Conservation (phyloP, 2,329 filamentous ascomycete species). For the Davidsoniella neocaledoniae region DNA sequence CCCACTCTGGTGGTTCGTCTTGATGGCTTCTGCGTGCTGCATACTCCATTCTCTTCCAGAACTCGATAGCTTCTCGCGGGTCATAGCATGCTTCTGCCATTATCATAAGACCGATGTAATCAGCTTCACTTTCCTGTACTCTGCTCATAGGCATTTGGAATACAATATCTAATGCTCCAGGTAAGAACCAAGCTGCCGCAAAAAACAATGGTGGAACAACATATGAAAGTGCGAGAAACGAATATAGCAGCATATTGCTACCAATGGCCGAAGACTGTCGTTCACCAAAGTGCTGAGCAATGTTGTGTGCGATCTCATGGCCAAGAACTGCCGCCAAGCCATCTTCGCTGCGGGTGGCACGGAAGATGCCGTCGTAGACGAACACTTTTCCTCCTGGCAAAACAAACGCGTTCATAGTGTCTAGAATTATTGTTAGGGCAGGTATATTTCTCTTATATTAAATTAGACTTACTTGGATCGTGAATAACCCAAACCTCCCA, state of each 20-base stretch:
- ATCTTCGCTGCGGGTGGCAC: slow-evolving; percentile 48
- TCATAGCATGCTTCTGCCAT: slow-evolving; percentile 69
- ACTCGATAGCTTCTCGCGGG: slow-evolving; percentile 45
- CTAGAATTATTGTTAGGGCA: slow-evolving; percentile 16
- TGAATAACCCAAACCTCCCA: slow-evolving; percentile 67
- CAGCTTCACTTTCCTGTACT: slow-evolving; percentile 59
- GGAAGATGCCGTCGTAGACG: slow-evolving; percentile 56
- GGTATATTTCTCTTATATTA: not conserved
- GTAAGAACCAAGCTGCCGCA: slow-evolving; percentile 26
- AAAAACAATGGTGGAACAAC: slow-evolving; percentile 26
- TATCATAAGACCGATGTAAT: slow-evolving; percentile 68
- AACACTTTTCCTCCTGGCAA: slow-evolving; percentile 67
- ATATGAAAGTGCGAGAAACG: slow-evolving; percentile 31
- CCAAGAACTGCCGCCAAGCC: slow-evolving; percentile 59
- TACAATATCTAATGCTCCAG: slow-evolving; percentile 41
- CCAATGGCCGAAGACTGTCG: slow-evolving; percentile 36
- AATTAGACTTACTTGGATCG: slow-evolving; percentile 29
- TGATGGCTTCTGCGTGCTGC: slow-evolving; percentile 23
- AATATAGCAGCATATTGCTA: slow-evolving; percentile 33
- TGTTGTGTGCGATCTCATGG: slow-evolving; percentile 65
- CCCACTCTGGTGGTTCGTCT: slow-evolving; percentile 45
- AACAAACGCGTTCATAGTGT: slow-evolving; percentile 56
- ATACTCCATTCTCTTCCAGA: slow-evolving; percentile 52
- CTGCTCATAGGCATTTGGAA: slow-evolving; percentile 52
- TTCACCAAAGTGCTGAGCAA: slow-evolving; percentile 53